Percentiles rank a stretch among this genome's conserved stretches.
phyloP scores from a whole-genome alignment of 1,139 yeast genomes.

The Yamadazyma trypodendri region DNA sequence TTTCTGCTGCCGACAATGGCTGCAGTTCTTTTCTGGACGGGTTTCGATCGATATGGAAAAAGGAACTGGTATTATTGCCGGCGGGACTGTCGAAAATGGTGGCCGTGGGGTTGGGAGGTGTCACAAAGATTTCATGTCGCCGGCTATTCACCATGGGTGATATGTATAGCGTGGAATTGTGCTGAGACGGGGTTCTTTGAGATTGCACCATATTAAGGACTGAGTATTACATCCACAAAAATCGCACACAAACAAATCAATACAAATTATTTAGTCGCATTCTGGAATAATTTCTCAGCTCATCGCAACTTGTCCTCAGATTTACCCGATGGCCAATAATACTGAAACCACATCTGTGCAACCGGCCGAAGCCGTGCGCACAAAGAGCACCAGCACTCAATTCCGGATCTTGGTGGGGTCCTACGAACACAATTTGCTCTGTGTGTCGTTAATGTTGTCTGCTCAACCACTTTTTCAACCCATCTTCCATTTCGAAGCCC shows the following conservation, averaged over 20 bases:
- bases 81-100: conserved; percentile 46
- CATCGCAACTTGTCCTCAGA: conserved; percentile 4
- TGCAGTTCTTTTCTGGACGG: conserved; percentile 13
- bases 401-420: conserved; percentile 91
- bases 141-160: conserved; percentile 56
- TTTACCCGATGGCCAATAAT: background rate
- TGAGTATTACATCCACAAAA: too few relatives aligned
- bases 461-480: conserved; percentile 75
- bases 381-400: conserved; percentile 17
- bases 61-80: conserved; percentile 40
- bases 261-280: background rate
- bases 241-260: too few relatives aligned
- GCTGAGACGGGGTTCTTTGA: conserved; percentile 45
- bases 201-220: conserved; percentile 31
- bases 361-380: too few relatives aligned
- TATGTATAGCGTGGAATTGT: conserved; percentile 61
- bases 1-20: conserved; percentile 79
- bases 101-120: conserved; percentile 53
- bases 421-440: conserved; percentile 87
- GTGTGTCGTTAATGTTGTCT: conserved; percentile 69
- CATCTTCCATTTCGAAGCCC: conserved; percentile 94
- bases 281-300: background rate
- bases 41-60: conserved; percentile 32
- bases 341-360: background rate
- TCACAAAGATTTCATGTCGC: conserved; percentile 48